phyloP scores from a whole-genome alignment of 805 yeast genomes.

The Saccharomycopsis babjevae region DNA sequence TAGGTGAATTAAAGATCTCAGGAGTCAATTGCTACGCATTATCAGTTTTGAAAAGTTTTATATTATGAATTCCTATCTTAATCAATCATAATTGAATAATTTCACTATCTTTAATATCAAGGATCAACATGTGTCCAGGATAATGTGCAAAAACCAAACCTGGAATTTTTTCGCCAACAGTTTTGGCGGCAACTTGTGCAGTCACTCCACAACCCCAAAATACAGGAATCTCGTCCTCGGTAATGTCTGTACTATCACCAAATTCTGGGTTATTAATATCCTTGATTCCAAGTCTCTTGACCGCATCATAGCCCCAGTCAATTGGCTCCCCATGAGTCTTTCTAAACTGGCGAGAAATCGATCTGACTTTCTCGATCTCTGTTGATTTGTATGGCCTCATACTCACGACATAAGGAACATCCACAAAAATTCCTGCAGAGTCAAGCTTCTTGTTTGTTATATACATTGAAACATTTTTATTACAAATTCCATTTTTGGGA shows the following conservation, averaged over 20 bases:
- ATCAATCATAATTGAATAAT: neutral
- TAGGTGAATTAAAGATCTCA: neutral
- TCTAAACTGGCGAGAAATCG: constrained; percentile 25
- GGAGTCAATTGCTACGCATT: neutral
- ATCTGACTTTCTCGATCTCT: constrained; percentile 26
- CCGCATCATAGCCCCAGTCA: constrained; percentile 34
- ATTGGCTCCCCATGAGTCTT: constrained; percentile 33
- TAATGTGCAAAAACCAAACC: constrained; percentile 28
- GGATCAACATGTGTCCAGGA: constrained; percentile 31
- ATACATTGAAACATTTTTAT: constrained; percentile 24
- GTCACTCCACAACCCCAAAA: constrained; percentile 39
- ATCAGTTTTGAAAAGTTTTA: neutral
- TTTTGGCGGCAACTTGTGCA: constrained; percentile 28
- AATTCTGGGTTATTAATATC: constrained; percentile 28
- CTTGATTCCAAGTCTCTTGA: constrained; percentile 27
- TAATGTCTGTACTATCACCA: constrained; percentile 27
- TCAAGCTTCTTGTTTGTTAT: constrained; percentile 22
- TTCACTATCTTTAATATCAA: constrained; percentile 26
- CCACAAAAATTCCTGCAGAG: constrained; percentile 26
- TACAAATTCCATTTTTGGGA: constrained; percentile 22
- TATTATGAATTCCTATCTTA: neutral
- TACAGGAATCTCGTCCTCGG: constrained; percentile 31
- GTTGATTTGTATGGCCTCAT: constrained; percentile 30
- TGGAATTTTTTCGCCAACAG: constrained; percentile 22
- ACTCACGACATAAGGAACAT: constrained; percentile 31